Evolutionary conservation across 495 filamentous ascomycete species (phyloP).

Genomic region (Podospora bellae-mahoneyi): DNA sequence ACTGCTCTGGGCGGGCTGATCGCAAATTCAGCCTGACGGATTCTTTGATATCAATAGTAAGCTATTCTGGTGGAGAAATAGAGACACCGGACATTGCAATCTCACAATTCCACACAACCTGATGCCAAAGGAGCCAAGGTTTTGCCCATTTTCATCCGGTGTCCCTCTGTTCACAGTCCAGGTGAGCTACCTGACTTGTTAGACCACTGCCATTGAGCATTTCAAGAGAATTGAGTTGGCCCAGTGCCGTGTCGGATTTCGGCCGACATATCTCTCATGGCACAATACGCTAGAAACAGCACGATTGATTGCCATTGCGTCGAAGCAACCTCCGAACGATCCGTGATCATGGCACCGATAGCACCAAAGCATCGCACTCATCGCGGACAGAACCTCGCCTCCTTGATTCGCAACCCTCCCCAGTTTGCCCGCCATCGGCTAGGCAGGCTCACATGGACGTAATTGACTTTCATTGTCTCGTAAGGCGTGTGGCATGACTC

Average conservation of each 20-base stretch:
- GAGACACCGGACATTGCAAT: background rate
- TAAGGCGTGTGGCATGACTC: background rate
- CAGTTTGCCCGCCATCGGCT: slow-evolving; percentile 3
- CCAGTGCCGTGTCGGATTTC: background rate
- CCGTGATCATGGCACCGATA: background rate
- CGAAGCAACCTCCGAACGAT: background rate
- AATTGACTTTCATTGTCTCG: background rate
- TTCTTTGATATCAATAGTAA: background rate
- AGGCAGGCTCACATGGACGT: background rate
- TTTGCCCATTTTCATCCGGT: background rate
- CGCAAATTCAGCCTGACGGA: slow-evolving; percentile 12
- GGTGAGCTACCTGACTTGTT: background rate
- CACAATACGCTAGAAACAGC: background rate
- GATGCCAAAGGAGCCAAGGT: background rate
- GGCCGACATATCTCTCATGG: background rate
- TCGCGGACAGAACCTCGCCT: background rate
- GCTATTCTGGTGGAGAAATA: background rate
- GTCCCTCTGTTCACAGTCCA: background rate
- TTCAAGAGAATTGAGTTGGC: background rate
- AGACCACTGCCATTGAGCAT: background rate
- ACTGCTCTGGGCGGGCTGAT: slow-evolving; percentile 3
- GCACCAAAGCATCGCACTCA: background rate
- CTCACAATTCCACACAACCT: background rate
- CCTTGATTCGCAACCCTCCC: slow-evolving; percentile 6
- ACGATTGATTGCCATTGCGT: background rate